Base-by-base conservation (phyloP, 495 filamentous ascomycete genomes). In the Hypoxylon trugodes region DNA sequence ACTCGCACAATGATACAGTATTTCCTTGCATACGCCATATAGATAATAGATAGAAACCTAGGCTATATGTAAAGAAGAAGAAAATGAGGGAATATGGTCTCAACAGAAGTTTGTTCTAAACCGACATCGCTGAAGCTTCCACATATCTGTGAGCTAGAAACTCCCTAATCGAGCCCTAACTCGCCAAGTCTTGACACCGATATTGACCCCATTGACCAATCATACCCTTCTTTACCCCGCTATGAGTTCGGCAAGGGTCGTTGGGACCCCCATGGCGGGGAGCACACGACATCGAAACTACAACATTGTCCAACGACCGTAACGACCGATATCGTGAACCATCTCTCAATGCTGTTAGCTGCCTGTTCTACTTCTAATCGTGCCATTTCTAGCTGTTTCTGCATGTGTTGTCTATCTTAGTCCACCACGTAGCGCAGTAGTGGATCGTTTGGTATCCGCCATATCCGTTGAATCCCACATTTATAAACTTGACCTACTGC, bases 321-420 rank as follows among this genome's bases (percentile, higher is more conserved):
- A 47, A 52, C 57, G n/a, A 58, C 41, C 58, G 41, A 61, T 61
- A 61, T 67, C 64, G 64, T 67, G 64, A 67, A 49, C 28, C 42
- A 16, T 36, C 37, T 46, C 26, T 19, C 32, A 36, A 45, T 25
- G 21, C 24, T 10, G 30, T 59, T 54, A 19, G 41, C 63, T 46
- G 40, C 57, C 24, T n/a, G n/a, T 28, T 35, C 16, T 52, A 35
- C 26, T 45, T 16, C 33, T 43, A 30, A 54, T 65, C 65, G 49
- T 65, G 48, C 65, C 65, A 65, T 49, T 60, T 68, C 57, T 12
- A 51, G 24, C 41, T 41, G 7, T 25, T 13, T 51, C 37, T 68
- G 60, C 65, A 58, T 67, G 58, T 54, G 57, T 61, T 57, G 37
- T 59, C 32, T 8, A n/a, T 16, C 16, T 28, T 45, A 45, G 48